Percentiles rank a stretch among this genome's conserved stretches.
phyloP scores from a whole-genome alignment of 2,329 filamentous ascomycete genomes.

The Zasmidium angulare region DNA sequence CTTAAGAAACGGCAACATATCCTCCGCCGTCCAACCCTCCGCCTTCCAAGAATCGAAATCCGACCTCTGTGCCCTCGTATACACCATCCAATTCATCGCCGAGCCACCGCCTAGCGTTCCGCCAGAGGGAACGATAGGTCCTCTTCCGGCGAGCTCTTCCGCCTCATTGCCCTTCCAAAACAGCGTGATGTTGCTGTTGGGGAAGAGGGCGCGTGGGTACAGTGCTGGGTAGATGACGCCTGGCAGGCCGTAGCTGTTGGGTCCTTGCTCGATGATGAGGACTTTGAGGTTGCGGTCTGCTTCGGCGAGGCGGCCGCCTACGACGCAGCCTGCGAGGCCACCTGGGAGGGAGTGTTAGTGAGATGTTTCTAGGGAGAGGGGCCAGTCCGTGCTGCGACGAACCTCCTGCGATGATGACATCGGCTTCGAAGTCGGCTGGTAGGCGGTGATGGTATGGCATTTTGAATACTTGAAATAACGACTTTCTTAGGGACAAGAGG shows the following conservation, averaged over 20 bases:
- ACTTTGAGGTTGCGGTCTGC: conserved; percentile 52
- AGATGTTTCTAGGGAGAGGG: neutral
- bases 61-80: conserved; percentile 45
- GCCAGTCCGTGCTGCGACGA: too few species aligned
- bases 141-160: conserved; percentile 48
- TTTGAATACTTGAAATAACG: neutral
- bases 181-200: conserved; percentile 50
- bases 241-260: conserved; percentile 53
- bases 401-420: conserved; percentile 24
- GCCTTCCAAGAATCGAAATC: conserved; percentile 57
- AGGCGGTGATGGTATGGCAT: conserved; percentile 22
- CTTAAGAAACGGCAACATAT: conserved; percentile 55
- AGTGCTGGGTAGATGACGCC: conserved; percentile 54
- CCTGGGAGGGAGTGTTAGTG: conserved; percentile 32
- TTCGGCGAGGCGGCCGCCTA: conserved; percentile 53
- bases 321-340: conserved; percentile 51
- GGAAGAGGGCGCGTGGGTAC: conserved; percentile 50
- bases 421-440: conserved; percentile 16
- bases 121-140: conserved; percentile 44
- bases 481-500: neutral
- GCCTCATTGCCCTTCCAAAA: conserved; percentile 54
- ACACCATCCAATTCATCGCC: conserved; percentile 44
- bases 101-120: conserved; percentile 60
- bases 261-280: conserved; percentile 55
- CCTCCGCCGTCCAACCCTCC: conserved; percentile 53